phyloP scores from a whole-genome alignment of 148 eudicot genomes.

The Talinum fruticosum region DNA sequence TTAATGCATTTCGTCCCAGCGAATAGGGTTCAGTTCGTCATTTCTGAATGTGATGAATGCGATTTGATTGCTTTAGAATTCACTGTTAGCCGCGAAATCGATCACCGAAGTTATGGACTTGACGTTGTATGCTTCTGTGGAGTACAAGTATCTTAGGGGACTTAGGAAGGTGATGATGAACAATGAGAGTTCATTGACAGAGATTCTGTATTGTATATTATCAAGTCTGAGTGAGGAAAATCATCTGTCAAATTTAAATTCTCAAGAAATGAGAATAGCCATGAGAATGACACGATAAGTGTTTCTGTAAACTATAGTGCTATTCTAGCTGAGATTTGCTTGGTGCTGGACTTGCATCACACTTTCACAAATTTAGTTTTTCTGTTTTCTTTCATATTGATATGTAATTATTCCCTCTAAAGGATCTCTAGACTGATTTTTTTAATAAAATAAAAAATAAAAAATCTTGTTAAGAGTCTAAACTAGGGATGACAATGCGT shows the following conservation, averaged over 20 bases:
- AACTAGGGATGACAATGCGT: no score
- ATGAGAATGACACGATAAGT: background rate
- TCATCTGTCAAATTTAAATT: background rate
- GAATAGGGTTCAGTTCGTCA: background rate
- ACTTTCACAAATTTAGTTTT: background rate
- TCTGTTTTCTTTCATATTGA: background rate
- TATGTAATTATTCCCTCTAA: background rate
- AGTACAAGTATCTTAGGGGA: background rate
- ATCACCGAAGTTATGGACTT: no score
- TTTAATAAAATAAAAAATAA: no score
- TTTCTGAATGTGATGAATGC: background rate
- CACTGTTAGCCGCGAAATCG: no score
- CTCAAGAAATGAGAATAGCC: background rate
- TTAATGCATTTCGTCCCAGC: background rate
- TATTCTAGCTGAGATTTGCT: background rate
- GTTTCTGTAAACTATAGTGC: background rate
- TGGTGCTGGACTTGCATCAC: background rate
- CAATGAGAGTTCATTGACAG: background rate
- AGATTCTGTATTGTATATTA: background rate
- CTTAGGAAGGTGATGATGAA: background rate
- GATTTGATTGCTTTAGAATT: background rate
- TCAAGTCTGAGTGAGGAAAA: background rate
- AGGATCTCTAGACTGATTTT: background rate
- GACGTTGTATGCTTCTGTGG: no score
- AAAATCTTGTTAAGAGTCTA: no score